Conservation (phyloP, 2,329 filamentous ascomycete species). For the Penicillium sp. region DNA sequence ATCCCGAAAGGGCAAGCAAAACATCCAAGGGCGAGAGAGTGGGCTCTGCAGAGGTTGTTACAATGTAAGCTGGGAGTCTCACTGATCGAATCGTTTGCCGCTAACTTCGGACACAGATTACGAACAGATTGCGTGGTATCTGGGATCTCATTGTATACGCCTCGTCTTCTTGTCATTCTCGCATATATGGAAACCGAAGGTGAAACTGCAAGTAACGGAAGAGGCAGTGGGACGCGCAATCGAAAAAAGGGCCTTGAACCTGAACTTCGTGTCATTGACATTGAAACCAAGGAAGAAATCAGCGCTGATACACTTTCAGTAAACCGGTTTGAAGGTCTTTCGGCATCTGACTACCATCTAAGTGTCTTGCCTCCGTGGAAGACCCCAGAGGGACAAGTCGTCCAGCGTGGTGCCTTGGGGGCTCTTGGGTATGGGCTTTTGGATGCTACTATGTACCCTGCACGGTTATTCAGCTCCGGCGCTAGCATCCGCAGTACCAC, state of each 20-base stretch:
- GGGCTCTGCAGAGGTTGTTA: conserved; percentile 83
- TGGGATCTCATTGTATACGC: conserved; percentile 93
- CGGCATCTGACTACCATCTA: conserved; percentile 88
- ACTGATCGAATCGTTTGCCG: conserved; percentile 14
- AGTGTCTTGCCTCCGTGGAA: conserved; percentile 75
- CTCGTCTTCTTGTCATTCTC: conserved; percentile 83
- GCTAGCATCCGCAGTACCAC: conserved; percentile 67
- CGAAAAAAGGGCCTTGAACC: conserved; percentile 79
- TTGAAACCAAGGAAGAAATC: conserved; percentile 75
- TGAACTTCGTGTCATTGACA: conserved; percentile 86
- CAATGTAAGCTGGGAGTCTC: conserved; percentile 65
- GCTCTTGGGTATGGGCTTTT: conserved; percentile 73
- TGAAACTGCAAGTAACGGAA: conserved; percentile 53
- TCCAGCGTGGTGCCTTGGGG: conserved; percentile 71
- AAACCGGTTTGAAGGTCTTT: conserved; percentile 80
- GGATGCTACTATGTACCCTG: conserved; percentile 87
- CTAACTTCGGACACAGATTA: conserved; percentile 56
- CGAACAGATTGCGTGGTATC: conserved; percentile 98
- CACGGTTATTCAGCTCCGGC: conserved; percentile 79
- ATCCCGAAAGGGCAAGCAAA: conserved; percentile 68
- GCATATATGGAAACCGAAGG: conserved; percentile 78
- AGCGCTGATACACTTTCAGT: conserved; percentile 84
- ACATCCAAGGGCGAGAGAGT: conserved; percentile 67
- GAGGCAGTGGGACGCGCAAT: conserved; percentile 58
- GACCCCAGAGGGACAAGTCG: conserved; percentile 57